Base-by-base conservation (phyloP, 179 eudicot genomes). In the Silene noctiflora region DNA sequence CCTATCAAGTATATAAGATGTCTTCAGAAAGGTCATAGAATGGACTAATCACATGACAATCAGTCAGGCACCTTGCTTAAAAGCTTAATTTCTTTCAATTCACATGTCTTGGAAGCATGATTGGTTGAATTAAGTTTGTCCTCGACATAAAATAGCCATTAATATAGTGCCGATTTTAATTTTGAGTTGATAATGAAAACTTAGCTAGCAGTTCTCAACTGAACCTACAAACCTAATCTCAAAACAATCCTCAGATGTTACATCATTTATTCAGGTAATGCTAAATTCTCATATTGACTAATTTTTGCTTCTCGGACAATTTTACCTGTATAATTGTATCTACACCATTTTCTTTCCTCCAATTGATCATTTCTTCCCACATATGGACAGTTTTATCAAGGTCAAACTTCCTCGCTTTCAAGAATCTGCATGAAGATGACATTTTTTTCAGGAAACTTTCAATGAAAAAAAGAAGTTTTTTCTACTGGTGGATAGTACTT, bases 291-390 rank as follows among this genome's bases (percentile, higher is more conserved):
- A 20, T 12, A 17, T 59, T 20, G 63, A 42, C 76, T 55, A 19
- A 35, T 16, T 59, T 56, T 21, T 35, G 46, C 42, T 65, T 42
- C 68, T 65, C 56, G 62, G 74, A 59, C 56, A 53, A 19, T 29
- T 46, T 81, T 85, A 91, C 98, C 96, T 91, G 88, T 72, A 88
- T 69, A 71, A 94, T 89, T 73, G 96, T 84, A 88, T 94, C 98
- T 66, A 89, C 95, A 69, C 90, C 84, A 68, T 86, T 77, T 75
- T 86, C 96, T 86, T 86, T 87, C 88, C 98, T 91, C 98, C 98
- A 94, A 79, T 87, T 92, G 80, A 94, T 90, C 98, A 94, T 94
- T 78, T 94, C 98, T 76, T 85, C 85, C 98, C 98, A 94, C 98
- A 94, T 94, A 69, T 88, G 89, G 62, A 89, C 59, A 10, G 97